Evolutionary conservation across 257 asterid genomes (phyloP).

Genomic region (Sherardia arvensis): DNA sequence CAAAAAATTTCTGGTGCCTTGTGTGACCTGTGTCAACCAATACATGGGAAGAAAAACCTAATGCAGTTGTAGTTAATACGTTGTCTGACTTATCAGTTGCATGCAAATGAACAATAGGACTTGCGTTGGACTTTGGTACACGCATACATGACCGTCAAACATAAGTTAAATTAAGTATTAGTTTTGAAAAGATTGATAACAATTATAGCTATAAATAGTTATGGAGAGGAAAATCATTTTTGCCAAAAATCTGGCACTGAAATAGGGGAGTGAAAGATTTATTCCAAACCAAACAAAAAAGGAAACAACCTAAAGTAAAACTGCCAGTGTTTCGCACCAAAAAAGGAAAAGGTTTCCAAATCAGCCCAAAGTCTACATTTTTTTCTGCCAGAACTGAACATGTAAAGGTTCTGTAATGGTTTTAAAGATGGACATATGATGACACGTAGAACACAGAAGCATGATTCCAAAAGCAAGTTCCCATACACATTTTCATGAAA

Average conservation of each 20-base stretch:
- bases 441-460: background rate
- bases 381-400: background rate
- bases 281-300: background rate
- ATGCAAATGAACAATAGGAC: background rate
- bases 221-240: background rate
- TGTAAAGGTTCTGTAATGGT: too few relatives aligned
- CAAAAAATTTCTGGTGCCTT: background rate
- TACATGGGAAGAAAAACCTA: background rate
- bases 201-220: background rate
- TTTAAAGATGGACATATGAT: background rate
- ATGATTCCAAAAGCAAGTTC: background rate
- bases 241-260: background rate
- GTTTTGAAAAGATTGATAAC: background rate
- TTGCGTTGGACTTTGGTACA: background rate
- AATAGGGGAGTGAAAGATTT: background rate
- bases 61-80: background rate
- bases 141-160: background rate
- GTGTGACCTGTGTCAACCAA: background rate
- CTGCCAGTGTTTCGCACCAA: background rate
- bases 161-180: too few relatives aligned
- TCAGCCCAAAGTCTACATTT: background rate
- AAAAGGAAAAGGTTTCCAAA: background rate
- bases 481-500: background rate
- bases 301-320: too few relatives aligned
- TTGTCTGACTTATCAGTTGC: background rate